phyloP scores from a whole-genome alignment of 1,284 basidiomycete genomes.

The Tilletia caries region DNA sequence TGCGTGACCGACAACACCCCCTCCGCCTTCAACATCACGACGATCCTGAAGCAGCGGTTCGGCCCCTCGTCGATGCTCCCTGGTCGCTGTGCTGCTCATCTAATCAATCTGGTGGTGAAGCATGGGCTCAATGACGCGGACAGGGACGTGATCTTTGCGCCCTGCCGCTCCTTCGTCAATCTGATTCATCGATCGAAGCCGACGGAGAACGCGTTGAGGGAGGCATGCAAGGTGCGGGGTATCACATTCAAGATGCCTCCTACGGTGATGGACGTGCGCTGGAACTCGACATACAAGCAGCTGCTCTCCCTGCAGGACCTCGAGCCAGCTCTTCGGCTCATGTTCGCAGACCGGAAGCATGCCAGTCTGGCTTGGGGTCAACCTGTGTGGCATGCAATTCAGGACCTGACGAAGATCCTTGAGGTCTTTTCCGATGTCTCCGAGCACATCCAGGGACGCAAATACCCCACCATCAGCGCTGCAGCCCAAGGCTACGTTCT shows the following conservation, averaged over 20 bases:
- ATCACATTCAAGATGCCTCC: not conserved
- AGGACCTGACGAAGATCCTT: not conserved
- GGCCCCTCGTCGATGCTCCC: not conserved
- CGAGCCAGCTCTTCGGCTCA: not conserved
- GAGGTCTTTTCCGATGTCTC: not conserved
- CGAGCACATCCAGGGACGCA: not conserved
- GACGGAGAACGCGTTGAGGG: not conserved
- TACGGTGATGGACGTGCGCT: not conserved
- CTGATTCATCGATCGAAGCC: not conserved
- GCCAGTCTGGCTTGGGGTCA: not conserved
- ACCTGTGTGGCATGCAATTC: not conserved
- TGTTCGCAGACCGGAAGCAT: not conserved
- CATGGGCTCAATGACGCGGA: not conserved
- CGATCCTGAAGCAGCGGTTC: not conserved
- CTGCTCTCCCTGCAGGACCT: not conserved
- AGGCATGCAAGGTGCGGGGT: not conserved
- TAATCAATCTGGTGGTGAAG: constrained; percentile 2
- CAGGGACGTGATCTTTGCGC: not conserved
- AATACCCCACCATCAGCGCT: not conserved
- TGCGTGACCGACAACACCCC: not conserved
- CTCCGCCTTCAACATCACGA: not conserved
- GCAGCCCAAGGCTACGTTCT: not conserved
- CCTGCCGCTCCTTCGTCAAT: not conserved
- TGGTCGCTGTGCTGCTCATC: not conserved
- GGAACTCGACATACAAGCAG: not conserved